Conservation (phyloP, 176 grass and related monocot genomes). For the Bonia amplexicaulis region DNA sequence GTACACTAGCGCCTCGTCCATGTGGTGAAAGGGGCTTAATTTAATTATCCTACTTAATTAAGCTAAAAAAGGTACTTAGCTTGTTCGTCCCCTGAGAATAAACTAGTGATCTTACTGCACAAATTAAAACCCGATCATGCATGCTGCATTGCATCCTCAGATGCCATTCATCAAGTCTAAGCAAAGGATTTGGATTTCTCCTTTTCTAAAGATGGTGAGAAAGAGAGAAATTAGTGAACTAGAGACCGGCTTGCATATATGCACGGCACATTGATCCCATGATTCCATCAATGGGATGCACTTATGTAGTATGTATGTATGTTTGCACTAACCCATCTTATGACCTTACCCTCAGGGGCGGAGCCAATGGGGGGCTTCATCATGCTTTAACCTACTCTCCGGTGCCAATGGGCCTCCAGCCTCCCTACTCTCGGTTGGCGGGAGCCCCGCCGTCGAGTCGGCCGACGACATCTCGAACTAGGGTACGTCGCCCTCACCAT, state of each 20-base stretch:
- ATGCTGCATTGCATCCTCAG: neutral
- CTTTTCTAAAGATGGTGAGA: neutral
- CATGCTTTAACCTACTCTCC: too few relatives aligned
- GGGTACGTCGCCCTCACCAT: too few relatives aligned
- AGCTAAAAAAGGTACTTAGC: neutral
- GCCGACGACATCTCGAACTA: fast-evolving
- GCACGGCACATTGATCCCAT: neutral
- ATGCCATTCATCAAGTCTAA: conserved; percentile 35
- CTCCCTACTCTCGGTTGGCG: too few relatives aligned
- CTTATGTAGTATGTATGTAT: neutral
- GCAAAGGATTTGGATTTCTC: neutral
- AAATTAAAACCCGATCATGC: conserved; percentile 1
- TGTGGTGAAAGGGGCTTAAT: conserved; percentile 32
- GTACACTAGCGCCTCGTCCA: conserved; percentile 1
- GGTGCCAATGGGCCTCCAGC: too few relatives aligned
- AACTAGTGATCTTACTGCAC: neutral
- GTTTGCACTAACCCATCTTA: neutral
- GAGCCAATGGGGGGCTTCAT: too few relatives aligned
- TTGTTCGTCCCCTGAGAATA: neutral
- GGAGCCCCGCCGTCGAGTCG: too few relatives aligned
- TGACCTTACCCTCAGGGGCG: neutral
- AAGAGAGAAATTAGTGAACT: neutral
- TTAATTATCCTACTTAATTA: conserved; percentile 1
- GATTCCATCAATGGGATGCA: neutral
- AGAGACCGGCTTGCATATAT: neutral